A percentile compares a stretch with the other conserved stretches of the same genome.
Evolutionary conservation across 345 rosid genomes (phyloP).

Genomic region (Gossypium turneri): DNA sequence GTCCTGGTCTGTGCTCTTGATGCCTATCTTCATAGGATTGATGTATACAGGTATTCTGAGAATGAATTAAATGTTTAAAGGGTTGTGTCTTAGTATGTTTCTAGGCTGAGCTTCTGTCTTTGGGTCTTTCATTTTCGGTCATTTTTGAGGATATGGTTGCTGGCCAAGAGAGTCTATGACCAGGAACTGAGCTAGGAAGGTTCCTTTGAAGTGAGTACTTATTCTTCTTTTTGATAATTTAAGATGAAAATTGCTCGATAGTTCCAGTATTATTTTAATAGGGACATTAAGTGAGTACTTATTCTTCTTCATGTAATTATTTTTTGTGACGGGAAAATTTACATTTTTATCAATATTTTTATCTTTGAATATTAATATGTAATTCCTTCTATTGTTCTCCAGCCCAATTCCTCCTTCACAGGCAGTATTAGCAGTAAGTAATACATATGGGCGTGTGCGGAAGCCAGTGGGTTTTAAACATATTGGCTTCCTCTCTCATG

Average conservation of each 20-base stretch:
- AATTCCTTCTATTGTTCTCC: slow-evolving; percentile 30
- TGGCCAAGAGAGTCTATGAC: neutral
- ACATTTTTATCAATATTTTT: neutral
- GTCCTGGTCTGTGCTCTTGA: neutral
- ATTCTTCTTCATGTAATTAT: neutral
- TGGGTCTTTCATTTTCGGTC: neutral
- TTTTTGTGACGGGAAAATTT: neutral
- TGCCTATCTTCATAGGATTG: neutral
- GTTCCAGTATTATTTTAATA: too few species aligned
- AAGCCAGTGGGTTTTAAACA: slow-evolving; percentile 76
- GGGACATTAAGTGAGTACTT: too few species aligned
- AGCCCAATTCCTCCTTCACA: slow-evolving; percentile 97
- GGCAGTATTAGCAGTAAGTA: slow-evolving; percentile 89
- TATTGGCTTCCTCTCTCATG: slow-evolving; percentile 58
- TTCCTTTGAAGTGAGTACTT: neutral
- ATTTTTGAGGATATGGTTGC: neutral
- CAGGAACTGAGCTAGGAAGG: neutral
- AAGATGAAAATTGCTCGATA: neutral
- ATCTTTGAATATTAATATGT: neutral
- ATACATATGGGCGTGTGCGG: slow-evolving; percentile 89
- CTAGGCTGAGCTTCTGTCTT: neutral
- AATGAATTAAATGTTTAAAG: neutral
- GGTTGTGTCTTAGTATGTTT: neutral
- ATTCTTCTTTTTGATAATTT: neutral
- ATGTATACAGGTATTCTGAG: neutral